Evolutionary conservation across 306 rosid genomes (phyloP).

Genomic region (Sesbania bispinosa): DNA sequence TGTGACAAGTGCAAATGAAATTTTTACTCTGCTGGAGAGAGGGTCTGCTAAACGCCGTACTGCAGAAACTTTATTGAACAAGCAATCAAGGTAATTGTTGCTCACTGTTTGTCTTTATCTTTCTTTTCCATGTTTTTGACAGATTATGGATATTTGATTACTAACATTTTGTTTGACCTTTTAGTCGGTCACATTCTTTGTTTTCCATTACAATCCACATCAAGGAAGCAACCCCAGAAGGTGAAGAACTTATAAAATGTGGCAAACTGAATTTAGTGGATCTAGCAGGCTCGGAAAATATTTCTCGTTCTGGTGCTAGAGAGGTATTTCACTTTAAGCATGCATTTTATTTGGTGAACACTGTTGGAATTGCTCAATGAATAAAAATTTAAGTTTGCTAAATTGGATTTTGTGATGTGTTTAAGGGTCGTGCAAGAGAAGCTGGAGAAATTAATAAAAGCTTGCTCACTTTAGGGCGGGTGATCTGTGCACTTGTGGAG

Average conservation of each 20-base stretch:
- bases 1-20: slow-evolving; percentile 86
- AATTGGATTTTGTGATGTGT: slow-evolving; percentile 3
- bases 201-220: slow-evolving; percentile 98
- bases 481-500: slow-evolving; percentile 90
- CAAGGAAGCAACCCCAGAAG: slow-evolving; percentile 96
- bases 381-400: neutral
- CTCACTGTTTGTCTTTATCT: neutral
- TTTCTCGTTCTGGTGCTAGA: slow-evolving; percentile 97
- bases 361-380: neutral
- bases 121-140: neutral
- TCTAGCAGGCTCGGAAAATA: slow-evolving; percentile 95
- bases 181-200: slow-evolving; percentile 96
- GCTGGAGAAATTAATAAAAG: slow-evolving; percentile 99
- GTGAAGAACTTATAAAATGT: slow-evolving; percentile 95
- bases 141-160: neutral
- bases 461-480: slow-evolving; percentile 92
- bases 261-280: slow-evolving; percentile 96
- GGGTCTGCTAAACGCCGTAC: slow-evolving; percentile 96
- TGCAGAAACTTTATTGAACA: slow-evolving; percentile 91
- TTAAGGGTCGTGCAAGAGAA: slow-evolving; percentile 95
- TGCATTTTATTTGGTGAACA: neutral
- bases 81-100: slow-evolving; percentile 76
- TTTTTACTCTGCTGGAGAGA: slow-evolving; percentile 78
- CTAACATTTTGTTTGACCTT: slow-evolving; percentile 2
- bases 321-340: slow-evolving; percentile 54